Percentiles rank a stretch among this genome's conserved stretches.
phyloP scores from a whole-genome alignment of 305 asterid genomes.

The Fraxinus floribunda region DNA sequence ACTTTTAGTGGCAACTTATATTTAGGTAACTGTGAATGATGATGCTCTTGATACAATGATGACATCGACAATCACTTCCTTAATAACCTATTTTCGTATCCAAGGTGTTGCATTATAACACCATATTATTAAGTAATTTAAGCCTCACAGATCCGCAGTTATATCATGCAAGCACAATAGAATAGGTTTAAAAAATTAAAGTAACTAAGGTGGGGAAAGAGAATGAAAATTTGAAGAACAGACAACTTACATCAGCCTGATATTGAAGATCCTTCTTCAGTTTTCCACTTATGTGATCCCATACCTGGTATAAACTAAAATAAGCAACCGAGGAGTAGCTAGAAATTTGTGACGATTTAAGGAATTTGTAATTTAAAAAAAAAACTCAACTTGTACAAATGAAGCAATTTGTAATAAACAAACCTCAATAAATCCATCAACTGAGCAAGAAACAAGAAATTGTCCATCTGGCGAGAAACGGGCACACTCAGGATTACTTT shows the following conservation, averaged over 20 bases:
- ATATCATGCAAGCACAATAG: neutral
- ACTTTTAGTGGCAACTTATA: neutral
- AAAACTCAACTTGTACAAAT: neutral
- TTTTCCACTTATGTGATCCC: conserved; percentile 97
- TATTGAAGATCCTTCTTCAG: conserved; percentile 97
- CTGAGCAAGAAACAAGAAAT: conserved; percentile 91
- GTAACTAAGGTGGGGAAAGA: neutral
- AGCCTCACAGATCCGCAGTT: conserved; percentile 8
- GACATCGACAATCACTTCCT: neutral
- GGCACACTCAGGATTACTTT: conserved; percentile 84
- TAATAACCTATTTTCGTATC: neutral
- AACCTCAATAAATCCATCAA: conserved; percentile 96
- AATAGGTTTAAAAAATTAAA: neutral
- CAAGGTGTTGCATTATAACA: neutral
- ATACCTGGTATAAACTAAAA: conserved; percentile 54
- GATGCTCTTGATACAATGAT: neutral
- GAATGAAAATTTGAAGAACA: neutral
- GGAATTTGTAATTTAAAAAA: too few relatives aligned
- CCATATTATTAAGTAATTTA: neutral
- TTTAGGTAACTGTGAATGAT: neutral
- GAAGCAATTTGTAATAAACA: conserved; percentile 21
- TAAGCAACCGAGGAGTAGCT: conserved; percentile 27
- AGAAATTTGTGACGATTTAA: neutral
- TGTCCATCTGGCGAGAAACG: conserved; percentile 97
- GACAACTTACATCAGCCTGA: conserved; percentile 86